A percentile compares a stretch with the other conserved stretches of the same genome.
Conservation (phyloP, 768 basidiomycete species). For the Daedalea quercina region DNA sequence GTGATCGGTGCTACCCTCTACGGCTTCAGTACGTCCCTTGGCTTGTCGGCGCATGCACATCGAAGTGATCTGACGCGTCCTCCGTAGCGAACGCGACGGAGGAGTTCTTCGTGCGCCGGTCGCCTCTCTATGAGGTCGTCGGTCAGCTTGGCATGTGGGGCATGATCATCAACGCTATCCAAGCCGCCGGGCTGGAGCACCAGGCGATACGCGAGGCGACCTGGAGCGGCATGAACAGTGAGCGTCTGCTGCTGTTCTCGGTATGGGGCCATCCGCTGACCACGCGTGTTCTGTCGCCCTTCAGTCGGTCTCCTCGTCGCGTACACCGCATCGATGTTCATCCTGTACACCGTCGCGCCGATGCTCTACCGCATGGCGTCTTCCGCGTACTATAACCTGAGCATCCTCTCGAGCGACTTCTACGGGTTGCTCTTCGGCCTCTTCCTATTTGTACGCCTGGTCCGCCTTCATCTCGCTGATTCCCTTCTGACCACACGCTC, state of each 20-base stretch:
- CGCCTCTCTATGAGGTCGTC: conserved; percentile 82
- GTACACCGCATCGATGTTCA: conserved; percentile 67
- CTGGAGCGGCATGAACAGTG: conserved; percentile 71
- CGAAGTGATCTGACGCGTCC: neutral
- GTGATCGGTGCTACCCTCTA: conserved; percentile 80
- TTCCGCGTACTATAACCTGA: conserved; percentile 80
- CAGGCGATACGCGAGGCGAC: conserved; percentile 52
- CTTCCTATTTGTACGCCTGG: conserved; percentile 43
- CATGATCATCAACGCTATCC: conserved; percentile 69
- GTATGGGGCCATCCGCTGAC: too few relatives aligned
- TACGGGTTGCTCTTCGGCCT: conserved; percentile 77
- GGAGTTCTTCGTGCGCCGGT: conserved; percentile 75
- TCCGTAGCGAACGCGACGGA: conserved; percentile 76
- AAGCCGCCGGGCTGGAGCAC: conserved; percentile 73
- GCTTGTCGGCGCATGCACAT: neutral
- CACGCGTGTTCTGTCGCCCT: too few relatives aligned
- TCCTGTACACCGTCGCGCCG: conserved; percentile 83
- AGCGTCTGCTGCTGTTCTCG: conserved; percentile 23
- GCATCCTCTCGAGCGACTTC: conserved; percentile 82
- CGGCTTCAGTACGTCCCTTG: conserved; percentile 56
- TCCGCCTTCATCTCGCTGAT: neutral
- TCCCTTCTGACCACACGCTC: neutral
- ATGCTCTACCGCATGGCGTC: conserved; percentile 81
- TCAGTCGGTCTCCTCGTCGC: conserved; percentile 47
- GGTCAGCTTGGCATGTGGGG: conserved; percentile 87